Percentiles rank a stretch among this genome's conserved stretches.
phyloP scores from a whole-genome alignment of 176 grass and related monocot genomes.

The Phoenix dactylifera region DNA sequence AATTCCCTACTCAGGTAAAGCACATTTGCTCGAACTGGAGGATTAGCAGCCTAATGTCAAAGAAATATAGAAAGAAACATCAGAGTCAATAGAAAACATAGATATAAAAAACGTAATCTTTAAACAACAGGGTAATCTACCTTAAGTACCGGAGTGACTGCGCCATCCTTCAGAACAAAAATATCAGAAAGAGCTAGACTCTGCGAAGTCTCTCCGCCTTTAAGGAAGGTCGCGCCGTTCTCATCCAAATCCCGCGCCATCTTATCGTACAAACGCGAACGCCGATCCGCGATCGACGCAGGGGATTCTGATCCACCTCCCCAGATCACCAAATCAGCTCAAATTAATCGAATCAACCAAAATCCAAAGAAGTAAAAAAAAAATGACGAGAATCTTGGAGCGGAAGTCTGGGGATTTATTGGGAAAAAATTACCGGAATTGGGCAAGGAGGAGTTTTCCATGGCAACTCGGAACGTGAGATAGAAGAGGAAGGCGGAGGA shows the following conservation, averaged over 20 bases:
- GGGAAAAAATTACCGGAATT: slow-evolving; percentile 6
- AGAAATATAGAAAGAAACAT: not conserved
- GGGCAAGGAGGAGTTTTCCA: slow-evolving; percentile 21
- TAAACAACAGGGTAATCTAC: slow-evolving; percentile 6
- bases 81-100: not conserved
- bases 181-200: slow-evolving; percentile 73
- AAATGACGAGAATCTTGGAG: not conserved
- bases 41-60: slow-evolving; percentile 42
- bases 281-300: slow-evolving; percentile 33
- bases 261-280: slow-evolving; percentile 55
- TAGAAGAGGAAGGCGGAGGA: slow-evolving; percentile 40
- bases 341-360: not conserved
- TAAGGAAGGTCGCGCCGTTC: slow-evolving; percentile 55
- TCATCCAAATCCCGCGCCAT: slow-evolving; percentile 76
- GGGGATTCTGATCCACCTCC: slow-evolving; percentile 18
- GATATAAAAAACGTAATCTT: not conserved
- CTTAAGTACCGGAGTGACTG: slow-evolving; percentile 68
- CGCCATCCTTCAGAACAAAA: slow-evolving; percentile 48
- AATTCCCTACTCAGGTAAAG: slow-evolving; percentile 53
- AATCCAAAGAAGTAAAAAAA: not conserved
- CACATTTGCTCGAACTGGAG: slow-evolving; percentile 84
- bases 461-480: slow-evolving; percentile 30
- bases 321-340: not conserved
- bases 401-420: not conserved
- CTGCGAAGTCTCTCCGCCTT: slow-evolving; percentile 83